Evolutionary conservation across 192 early-diverging fungal genomes (phyloP), one percentile per base, ranked within the genome.

Genomic region (Funneliformis mosseae): DNA sequence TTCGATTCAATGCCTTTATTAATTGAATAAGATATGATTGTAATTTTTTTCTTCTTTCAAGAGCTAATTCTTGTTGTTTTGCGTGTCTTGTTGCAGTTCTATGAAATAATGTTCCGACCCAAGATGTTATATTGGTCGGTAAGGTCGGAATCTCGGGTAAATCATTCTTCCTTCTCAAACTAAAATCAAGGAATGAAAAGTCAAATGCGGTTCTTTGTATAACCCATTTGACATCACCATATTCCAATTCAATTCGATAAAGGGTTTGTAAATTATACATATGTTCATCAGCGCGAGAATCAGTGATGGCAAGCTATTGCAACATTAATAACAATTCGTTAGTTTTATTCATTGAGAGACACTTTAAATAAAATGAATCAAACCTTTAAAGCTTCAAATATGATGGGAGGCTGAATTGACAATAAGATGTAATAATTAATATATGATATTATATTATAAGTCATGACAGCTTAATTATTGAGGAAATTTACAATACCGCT

Each of bases 191-290:
- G 14, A 84, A 77, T 25, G 90, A 83, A 81, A 95, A 93, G 75
- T 95, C 92, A 48, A 88, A 83, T 27, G 91, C 86, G 1, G 89
- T 86, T 23, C 92, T 87, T 38, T 87, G 82, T 39, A 94, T 88
- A 14, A 93, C 91, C 94, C 94, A 95, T 82, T 93, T 93, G 67
- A 91, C 84, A 67, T 94, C 93, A 27, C 94, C 94, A 77, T 95
- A 95, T 80, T 91, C 87, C 14, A 93, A 83, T 76, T 91, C 91
- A 63, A 94, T 92, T 25, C 93, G 91, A 73, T 92, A 91, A 6
- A 87, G 78, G 67, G 86, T 88, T 70, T 91, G 89, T 14, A 50
- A 74, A 46, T 89, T 84, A 41, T 84, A 45, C 10, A 50, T 71
- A 38, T 69, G 8, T 25, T 72, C 46, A 38, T 86, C 84, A 39